These are phyloP conservation scores for Thelonectria olida DNA, from an alignment of 2,329 filamentous ascomycete genomes.

Conservation along the genomic window DNA sequence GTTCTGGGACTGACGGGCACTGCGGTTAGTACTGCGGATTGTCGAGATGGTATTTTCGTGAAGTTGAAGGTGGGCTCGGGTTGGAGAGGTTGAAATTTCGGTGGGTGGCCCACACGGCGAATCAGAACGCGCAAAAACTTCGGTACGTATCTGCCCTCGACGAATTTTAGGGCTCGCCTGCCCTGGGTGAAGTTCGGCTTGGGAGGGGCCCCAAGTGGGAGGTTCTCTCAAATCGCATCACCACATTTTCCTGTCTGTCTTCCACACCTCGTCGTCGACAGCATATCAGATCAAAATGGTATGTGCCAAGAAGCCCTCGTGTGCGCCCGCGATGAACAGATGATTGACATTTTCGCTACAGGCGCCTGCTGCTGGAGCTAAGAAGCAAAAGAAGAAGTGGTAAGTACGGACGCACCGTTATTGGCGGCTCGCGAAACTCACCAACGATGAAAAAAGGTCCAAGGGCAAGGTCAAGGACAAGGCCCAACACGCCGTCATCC, in stretches of 20 bases:
- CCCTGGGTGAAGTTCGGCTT: conserved; percentile 49
- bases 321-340: conserved; percentile 21
- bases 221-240: conserved; percentile 39
- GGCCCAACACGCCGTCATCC: conserved; percentile 98
- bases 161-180: conserved; percentile 53
- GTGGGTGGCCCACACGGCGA: conserved; percentile 47
- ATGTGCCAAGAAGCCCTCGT: conserved; percentile 36
- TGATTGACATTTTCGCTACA: conserved; percentile 39
- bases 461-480: conserved; percentile 96
- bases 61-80: conserved; percentile 47
- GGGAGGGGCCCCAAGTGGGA: conserved; percentile 40
- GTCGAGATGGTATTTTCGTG: conserved; percentile 50
- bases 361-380: conserved; percentile 58
- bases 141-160: conserved; percentile 41
- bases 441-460: conserved; percentile 43
- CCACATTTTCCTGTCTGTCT: conserved; percentile 41
- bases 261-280: conserved; percentile 52
- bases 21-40: conserved; percentile 50
- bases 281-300: conserved; percentile 57
- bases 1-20: conserved; percentile 48
- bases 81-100: conserved; percentile 48
- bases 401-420: conserved; percentile 33
- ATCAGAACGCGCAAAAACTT: conserved; percentile 44
- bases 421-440: conserved; percentile 29
- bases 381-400: conserved; percentile 64